Conservation (phyloP, 306 rosid species). For the Malus asiatica region DNA sequence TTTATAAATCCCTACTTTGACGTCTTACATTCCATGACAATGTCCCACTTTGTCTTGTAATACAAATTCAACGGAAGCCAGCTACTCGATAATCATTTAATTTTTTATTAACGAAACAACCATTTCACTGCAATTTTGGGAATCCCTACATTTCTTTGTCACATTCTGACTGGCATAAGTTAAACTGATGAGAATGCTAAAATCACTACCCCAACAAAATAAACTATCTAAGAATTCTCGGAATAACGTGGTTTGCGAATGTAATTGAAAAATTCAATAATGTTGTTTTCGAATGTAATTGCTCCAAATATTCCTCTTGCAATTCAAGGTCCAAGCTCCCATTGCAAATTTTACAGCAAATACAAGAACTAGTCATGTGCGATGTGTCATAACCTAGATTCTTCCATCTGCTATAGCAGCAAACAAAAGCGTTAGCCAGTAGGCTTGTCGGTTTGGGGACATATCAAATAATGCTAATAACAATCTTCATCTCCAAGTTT, state of each 20-base stretch:
- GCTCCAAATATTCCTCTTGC: neutral
- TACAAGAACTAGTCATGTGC: neutral
- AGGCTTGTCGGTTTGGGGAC: neutral
- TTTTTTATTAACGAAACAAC: too few species aligned
- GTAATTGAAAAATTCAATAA: too few species aligned
- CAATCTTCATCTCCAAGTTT: constrained; percentile 1
- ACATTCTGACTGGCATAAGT: too few species aligned
- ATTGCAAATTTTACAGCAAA: neutral
- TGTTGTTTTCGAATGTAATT: too few species aligned
- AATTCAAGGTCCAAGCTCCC: neutral
- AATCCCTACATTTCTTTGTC: too few species aligned
- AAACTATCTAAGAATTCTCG: too few species aligned
- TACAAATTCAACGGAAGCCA: neutral
- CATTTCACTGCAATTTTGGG: too few species aligned
- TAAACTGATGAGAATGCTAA: too few species aligned
- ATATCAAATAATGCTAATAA: neutral
- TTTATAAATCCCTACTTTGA: neutral
- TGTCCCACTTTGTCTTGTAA: neutral
- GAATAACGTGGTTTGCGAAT: too few species aligned
- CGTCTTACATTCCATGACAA: neutral
- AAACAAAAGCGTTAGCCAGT: neutral
- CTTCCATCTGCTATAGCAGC: neutral
- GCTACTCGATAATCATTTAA: neutral
- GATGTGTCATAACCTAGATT: neutral
- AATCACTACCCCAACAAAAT: too few species aligned